A percentile compares a stretch with the other conserved stretches of the same genome.
Conservation (phyloP, 1,284 basidiomycete species). For the Ceratobasidium papillatum region DNA sequence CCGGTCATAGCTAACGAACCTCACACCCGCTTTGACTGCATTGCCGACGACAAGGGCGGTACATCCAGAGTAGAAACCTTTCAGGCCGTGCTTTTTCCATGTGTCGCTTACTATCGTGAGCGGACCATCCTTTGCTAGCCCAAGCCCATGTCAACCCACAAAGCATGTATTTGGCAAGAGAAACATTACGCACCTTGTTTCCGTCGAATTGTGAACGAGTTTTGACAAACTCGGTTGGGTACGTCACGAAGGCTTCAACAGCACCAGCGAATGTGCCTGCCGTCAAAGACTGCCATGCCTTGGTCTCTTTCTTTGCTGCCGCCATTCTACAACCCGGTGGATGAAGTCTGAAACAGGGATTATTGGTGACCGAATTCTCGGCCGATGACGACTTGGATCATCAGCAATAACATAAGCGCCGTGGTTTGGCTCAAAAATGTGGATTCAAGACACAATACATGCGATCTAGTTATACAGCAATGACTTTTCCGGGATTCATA, state of each 20-base stretch:
- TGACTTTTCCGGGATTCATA: slow-evolving; percentile 89
- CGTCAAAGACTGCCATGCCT: slow-evolving; percentile 78
- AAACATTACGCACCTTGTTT: slow-evolving; percentile 58
- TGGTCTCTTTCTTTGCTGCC: slow-evolving; percentile 51
- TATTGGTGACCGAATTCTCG: slow-evolving; percentile 22
- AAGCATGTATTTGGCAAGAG: background rate
- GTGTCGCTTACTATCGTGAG: slow-evolving; percentile 76
- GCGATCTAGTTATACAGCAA: slow-evolving; percentile 50
- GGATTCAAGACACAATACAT: background rate
- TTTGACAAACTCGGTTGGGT: slow-evolving; percentile 85
- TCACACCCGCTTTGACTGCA: slow-evolving; percentile 89
- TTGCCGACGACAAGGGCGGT: slow-evolving; percentile 90
- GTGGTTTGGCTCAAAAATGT: slow-evolving; percentile 7
- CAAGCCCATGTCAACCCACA: slow-evolving; percentile 48
- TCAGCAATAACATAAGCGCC: background rate
- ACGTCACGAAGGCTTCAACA: slow-evolving; percentile 75
- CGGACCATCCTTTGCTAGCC: slow-evolving; percentile 64
- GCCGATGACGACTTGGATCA: slow-evolving; percentile 23
- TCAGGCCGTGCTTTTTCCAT: slow-evolving; percentile 72
- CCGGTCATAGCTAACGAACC: slow-evolving; percentile 94
- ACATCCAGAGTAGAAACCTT: slow-evolving; percentile 87
- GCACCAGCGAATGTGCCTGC: slow-evolving; percentile 96
- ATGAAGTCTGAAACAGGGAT: slow-evolving; percentile 1
- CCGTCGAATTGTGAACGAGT: slow-evolving; percentile 83
- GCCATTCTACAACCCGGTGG: background rate